Conservation (phyloP, 306 rosid genomes). For the Mimosa bimucronata region DNA sequence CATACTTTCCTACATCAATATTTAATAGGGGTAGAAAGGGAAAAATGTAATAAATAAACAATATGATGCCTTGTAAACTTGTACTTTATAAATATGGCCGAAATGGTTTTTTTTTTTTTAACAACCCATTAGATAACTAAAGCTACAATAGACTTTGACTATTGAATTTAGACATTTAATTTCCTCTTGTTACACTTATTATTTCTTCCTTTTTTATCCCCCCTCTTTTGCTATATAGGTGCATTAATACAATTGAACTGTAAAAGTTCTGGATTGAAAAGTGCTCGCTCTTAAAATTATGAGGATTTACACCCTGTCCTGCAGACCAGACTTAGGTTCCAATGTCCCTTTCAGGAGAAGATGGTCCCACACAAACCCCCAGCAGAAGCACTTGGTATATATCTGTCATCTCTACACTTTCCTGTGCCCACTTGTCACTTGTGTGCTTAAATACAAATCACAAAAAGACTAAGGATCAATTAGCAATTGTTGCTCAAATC, state of each 20-base stretch:
- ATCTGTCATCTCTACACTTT: neutral
- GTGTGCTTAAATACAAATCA: conserved; percentile 32
- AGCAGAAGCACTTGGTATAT: conserved; percentile 34
- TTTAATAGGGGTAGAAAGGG: neutral
- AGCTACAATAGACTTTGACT: neutral
- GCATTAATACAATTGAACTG: neutral
- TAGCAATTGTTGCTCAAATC: conserved; percentile 22
- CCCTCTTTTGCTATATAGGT: neutral
- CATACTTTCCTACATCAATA: neutral
- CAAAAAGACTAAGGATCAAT: conserved; percentile 4
- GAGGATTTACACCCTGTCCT: conserved; percentile 41
- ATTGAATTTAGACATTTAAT: neutral
- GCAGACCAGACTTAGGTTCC: conserved; percentile 32
- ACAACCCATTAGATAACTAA: too few relatives aligned
- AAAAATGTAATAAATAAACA: neutral
- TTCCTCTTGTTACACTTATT: neutral
- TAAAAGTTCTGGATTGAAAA: neutral
- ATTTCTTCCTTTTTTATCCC: neutral
- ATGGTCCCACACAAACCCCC: conserved; percentile 42
- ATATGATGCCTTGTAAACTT: neutral
- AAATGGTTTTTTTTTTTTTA: too few relatives aligned
- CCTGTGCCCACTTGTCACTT: conserved; percentile 35
- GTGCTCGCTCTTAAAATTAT: conserved; percentile 36
- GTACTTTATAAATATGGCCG: too few relatives aligned
- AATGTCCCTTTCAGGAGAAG: conserved; percentile 41